Evolutionary conservation across 768 basidiomycete genomes (phyloP).

Genomic region (Amanita subjunquillea): DNA sequence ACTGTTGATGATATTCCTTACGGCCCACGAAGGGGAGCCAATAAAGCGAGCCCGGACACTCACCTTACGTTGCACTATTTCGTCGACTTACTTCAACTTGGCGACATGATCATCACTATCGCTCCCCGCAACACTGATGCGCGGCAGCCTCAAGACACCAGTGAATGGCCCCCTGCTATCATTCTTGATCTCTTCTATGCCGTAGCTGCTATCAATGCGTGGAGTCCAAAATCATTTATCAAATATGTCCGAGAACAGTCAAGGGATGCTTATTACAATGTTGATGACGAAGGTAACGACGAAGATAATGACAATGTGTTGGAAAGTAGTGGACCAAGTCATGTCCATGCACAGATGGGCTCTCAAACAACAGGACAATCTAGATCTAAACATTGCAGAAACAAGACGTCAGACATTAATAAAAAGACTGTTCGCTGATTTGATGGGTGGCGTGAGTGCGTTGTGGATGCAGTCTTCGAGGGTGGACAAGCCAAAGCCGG

Average conservation of each 20-base stretch:
- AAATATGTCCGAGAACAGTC: no score
- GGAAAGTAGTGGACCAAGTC: neutral
- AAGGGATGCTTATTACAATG: slow-evolving; percentile 1
- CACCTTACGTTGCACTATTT: no score
- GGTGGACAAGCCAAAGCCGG: no score
- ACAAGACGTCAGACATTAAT: neutral
- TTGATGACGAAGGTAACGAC: neutral
- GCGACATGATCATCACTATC: neutral
- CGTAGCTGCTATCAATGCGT: no score
- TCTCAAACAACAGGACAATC: neutral
- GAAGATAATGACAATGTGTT: neutral
- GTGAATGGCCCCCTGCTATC: slow-evolving; percentile 4
- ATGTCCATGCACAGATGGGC: slow-evolving; percentile 2
- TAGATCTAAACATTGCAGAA: neutral
- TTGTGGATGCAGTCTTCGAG: no score
- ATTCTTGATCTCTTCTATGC: neutral
- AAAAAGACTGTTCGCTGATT: neutral
- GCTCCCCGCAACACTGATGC: slow-evolving; percentile 4
- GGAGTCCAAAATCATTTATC: no score
- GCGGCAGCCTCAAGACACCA: slow-evolving; percentile 6
- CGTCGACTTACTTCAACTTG: neutral
- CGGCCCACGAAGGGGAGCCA: neutral
- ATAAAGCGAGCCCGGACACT: slow-evolving; percentile 1
- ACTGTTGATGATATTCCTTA: slow-evolving; percentile 7
- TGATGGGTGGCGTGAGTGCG: no score